Evolutionary conservation across 2,329 filamentous ascomycete genomes (phyloP), one percentile per base, ranked within the genome.

Genomic region (Sporothrix brasiliensis): DNA sequence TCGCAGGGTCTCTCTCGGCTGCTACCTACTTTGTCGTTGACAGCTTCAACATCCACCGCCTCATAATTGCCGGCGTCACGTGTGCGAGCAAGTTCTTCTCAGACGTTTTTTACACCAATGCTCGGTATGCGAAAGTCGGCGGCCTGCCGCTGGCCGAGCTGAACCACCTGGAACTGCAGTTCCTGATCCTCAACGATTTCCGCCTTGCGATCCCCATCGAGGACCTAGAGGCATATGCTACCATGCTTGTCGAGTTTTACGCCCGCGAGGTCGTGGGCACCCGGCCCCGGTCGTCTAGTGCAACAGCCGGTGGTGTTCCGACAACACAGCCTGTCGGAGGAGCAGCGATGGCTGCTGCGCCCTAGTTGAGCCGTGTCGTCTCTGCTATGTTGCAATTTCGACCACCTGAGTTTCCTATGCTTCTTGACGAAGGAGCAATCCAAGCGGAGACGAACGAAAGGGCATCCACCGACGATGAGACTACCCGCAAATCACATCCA

Each of bases 61-160:
- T 99, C 69, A 94, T 98, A 69, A 99, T 99, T 78, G 93, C 95
- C 2, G 95, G 94, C 49, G 95, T 99, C 58, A 99, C 95, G 3
- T 98, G 95, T 80, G 94, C 95, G 5, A 98, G 94, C 87, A 99
- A 99, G 81, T 99, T 98, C 85, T 99, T 99, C 81, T 98, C 94
- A 5, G 88, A 99, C 81, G 94, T 98, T 53, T 99, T 99, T 77
- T 99, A 98, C 79, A 99, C 95, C 11, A 99, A 99, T 80, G 98
- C 95, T 69, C 88, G 95, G 89, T 99, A 99, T 79, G 95, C 95
- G 72, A 99, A 98, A 91, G 95, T 99, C 77, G 95, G 95, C 73
- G 95, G 95, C 65, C 85, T 99, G 21, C 95, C 95, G 2, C 84
- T 98, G 34, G 89, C 92, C 27, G 95, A 99, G 79, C 86, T 99